Evolutionary conservation across 2,329 filamentous ascomycete genomes (phyloP), one percentile per base, ranked within the genome.

Genomic region (Spiromastix sp.): DNA sequence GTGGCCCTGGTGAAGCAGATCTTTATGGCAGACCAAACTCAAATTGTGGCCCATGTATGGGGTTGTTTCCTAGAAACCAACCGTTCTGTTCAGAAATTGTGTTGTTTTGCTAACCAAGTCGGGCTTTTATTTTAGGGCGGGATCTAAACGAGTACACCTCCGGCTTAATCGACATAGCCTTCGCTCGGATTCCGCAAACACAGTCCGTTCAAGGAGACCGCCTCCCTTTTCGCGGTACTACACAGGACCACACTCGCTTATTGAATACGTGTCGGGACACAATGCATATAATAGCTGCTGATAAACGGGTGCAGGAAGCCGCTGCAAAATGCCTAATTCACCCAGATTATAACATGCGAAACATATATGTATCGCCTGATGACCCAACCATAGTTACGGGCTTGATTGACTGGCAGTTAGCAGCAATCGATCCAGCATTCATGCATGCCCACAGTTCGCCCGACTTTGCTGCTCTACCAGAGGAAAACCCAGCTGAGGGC

Each of bases 351-450:
- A 40, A 59, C 35, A 54, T 47, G 32, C 37, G 55, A 18, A 59
- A 59, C 29, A 55, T 59, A 3, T 56, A 45, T 24, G 47, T 60
- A 17, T 55, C 52, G 2, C 28, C 41, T 4, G 40, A 51, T 7
- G 53, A 57, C 6, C 51, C 48, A 26, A 51, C 51, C 1, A 5
- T 42, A 3, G 45, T 58, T 15, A 55, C 54, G 3, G 44, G 46
- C 8, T 19, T 60, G 1, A 53, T 59, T 32, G 55, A 59, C 31
- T 59, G 51, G 56, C 51, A 59, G 37, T 46, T 47, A 30, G 36
- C 55, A 15, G 49, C 45, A 22, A 45, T 57, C 13, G 46, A 56
- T 26, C 55, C 54, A 4, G 47, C 49, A 2, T 58, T 59, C 27
- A 44, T 47, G 5, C 54, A 56, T 29, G 41, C 48, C 3, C 47